Base-by-base conservation (phyloP, 495 filamentous ascomycete species). In the Hypoxylon crocopeplum region DNA sequence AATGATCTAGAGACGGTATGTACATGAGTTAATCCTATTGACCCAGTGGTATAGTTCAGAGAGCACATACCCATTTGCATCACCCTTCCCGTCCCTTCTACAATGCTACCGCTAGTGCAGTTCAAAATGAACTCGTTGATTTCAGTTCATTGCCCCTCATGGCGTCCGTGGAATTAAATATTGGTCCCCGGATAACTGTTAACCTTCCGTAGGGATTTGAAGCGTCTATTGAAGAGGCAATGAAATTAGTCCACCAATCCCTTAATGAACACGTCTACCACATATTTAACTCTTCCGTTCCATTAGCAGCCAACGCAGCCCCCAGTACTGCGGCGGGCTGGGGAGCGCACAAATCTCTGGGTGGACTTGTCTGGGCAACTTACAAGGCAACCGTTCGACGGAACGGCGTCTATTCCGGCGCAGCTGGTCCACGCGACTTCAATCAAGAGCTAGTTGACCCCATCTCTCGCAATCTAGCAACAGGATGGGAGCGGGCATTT, bases 351-450 rank as follows among this genome's bases (percentile, higher is more conserved):
- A n/a, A n/a, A n/a, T n/a, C n/a, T n/a, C n/a, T n/a, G n/a, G n/a
- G n/a, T n/a, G n/a, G 83, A 4, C 60, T 82, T 15, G 55, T 59
- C 25, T 88, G 76, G 76, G 19, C 71, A 2, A 87, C 87, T 0
- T 90, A 88, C 59, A 84, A 82, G 68, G 87, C 86, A n/a, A 77
- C 78, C 5, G 82, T 79, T 64, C 73, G 79, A 47, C 75, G 86
- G 15, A 24, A 62, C 3, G 71, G 79, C 11, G 57, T 73, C 10
- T 79, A 62, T 22, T 1, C 32, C 5, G 78, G 77, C 33, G 48
- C 62, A 19, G 15, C 48, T 7, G 78, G 78, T 0, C 47, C 59
- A 1, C 69, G 69, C 19, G 78, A 85, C 46, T 80, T 84, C 64
- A 86, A 86, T 34, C 62, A 47, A 13, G 73, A 76, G 17, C 71